Percentiles rank a stretch among this genome's conserved stretches.
phyloP scores from a whole-genome alignment of 176 grass and related monocot genomes.

The Oryza longistaminata region DNA sequence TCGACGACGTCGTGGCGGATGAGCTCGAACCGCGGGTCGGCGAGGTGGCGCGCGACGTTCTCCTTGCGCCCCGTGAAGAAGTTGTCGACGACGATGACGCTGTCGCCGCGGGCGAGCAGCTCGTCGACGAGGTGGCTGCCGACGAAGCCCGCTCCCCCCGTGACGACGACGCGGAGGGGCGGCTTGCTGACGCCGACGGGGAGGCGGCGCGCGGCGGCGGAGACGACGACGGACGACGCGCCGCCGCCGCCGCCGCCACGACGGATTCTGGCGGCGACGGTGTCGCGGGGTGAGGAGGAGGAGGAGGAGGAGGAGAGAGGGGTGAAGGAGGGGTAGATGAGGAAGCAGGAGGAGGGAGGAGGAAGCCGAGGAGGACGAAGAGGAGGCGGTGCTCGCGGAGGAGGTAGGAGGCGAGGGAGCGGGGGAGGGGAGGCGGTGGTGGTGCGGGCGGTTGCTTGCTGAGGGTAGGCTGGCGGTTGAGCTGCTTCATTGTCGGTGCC shows the following conservation, averaged over 20 bases:
- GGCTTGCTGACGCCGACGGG: slow-evolving; percentile 65
- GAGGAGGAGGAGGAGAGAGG: background rate
- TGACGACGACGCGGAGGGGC: slow-evolving; percentile 72
- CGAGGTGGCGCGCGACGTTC: slow-evolving; percentile 82
- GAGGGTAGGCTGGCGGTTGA: slow-evolving; percentile 61
- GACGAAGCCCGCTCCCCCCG: slow-evolving; percentile 82
- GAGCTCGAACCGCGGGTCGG: slow-evolving; percentile 82
- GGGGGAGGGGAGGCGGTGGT: slow-evolving; percentile 46
- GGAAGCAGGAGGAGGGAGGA: slow-evolving; percentile 83
- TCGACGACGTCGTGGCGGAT: slow-evolving; percentile 95
- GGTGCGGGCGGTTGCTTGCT: slow-evolving; percentile 58
- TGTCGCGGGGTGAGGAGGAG: background rate
- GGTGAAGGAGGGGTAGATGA: slow-evolving; percentile 49
- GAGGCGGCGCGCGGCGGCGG: slow-evolving; percentile 48
- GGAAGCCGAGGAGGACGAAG: slow-evolving; percentile 84
- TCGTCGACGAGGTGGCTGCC: slow-evolving; percentile 91
- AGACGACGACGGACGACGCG: background rate
- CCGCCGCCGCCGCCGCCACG: background rate
- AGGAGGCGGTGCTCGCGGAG: slow-evolving; percentile 93
- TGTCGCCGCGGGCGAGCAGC: slow-evolving; percentile 75
- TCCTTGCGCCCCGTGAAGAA: slow-evolving; percentile 97
- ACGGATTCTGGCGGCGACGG: background rate
- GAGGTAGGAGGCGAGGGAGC: slow-evolving; percentile 56
- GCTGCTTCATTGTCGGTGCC: slow-evolving; percentile 61
- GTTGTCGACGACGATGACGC: slow-evolving; percentile 94